Evolutionary conservation across 1,139 yeast genomes (phyloP), one percentile per base, ranked within the genome.

Genomic region (Debaryomyces udenii): DNA sequence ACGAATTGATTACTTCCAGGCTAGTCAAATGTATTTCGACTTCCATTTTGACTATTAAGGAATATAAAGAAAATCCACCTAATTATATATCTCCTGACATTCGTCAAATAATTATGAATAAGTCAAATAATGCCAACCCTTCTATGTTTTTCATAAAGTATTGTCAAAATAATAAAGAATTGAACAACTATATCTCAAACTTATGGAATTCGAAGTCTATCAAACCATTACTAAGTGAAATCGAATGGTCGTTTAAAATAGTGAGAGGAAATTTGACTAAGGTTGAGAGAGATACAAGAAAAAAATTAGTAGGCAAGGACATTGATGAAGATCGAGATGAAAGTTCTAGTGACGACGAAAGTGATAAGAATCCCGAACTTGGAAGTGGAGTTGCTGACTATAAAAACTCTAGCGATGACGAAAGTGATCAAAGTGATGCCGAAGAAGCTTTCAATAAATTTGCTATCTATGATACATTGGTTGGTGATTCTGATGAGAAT

Each of bases 221-320:
- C 11, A 80, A 78, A 51, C 64, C 64, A 11, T 55, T 73, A 1
- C 53, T 80, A 18, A 67, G 63, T 6, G 76, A 73, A 15, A 70
- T 81, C 36, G 86, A 81, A 39, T 68, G 76, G 65, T 76, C 84
- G 36, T 76, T 86, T 57, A 78, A 73, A 50, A 60, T 78, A 40
- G 78, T 85, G 2, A 63, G 84, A 49, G 90, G 89, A 6, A 68
- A 79, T 42, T 74, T 80, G 38, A 72, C 75, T 35, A 71, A 67
- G 42, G 67, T 64, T 31, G 80, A 73, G 39, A 68, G 66, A 42
- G 66, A 59, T 14, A 56, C 55, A 4, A 55, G 70, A 41, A 58
- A 56, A 45, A 55, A 50, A 29, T 51, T 53, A 13, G 55, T 62
- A 10, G 69, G 69, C 2, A 56, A 53, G 41, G 53, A 51, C 29